These are phyloP conservation scores for Sicyos edulis DNA, from an alignment of 306 rosid species.

Conservation along the genomic window DNA sequence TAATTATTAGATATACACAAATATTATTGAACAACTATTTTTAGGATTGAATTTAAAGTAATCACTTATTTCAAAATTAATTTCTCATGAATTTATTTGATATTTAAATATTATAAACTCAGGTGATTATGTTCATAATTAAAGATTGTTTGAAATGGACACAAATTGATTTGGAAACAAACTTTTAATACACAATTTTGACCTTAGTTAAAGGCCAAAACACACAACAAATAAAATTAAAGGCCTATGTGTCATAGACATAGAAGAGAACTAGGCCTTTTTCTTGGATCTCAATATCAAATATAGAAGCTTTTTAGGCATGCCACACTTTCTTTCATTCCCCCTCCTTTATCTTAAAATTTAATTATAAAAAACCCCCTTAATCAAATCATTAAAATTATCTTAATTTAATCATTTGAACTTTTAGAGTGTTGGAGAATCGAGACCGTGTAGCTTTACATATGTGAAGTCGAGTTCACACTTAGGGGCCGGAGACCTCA, in stretches of 20 bases:
- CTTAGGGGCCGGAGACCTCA: no score
- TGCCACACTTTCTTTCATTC: background rate
- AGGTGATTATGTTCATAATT: no score
- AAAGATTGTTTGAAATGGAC: no score
- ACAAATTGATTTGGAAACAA: no score
- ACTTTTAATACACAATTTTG: background rate
- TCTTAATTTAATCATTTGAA: background rate
- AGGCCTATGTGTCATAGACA: background rate
- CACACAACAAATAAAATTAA: background rate
- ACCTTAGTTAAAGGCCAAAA: background rate
- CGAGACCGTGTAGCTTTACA: background rate
- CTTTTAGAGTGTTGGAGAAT: background rate
- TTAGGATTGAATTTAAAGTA: no score
- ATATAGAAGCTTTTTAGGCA: constrained; percentile 19
- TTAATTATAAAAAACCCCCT: background rate
- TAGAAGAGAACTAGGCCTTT: background rate
- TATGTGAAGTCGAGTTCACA: background rate
- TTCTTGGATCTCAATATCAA: constrained; percentile 9
- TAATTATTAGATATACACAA: no score
- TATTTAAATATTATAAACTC: no score
- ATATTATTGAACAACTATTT: no score
- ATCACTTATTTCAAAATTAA: no score
- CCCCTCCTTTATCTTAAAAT: background rate
- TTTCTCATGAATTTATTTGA: no score
- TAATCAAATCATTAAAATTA: background rate